Base-by-base conservation (phyloP, 208 protist genomes). In the Acanthamoeba culbertsoni region DNA sequence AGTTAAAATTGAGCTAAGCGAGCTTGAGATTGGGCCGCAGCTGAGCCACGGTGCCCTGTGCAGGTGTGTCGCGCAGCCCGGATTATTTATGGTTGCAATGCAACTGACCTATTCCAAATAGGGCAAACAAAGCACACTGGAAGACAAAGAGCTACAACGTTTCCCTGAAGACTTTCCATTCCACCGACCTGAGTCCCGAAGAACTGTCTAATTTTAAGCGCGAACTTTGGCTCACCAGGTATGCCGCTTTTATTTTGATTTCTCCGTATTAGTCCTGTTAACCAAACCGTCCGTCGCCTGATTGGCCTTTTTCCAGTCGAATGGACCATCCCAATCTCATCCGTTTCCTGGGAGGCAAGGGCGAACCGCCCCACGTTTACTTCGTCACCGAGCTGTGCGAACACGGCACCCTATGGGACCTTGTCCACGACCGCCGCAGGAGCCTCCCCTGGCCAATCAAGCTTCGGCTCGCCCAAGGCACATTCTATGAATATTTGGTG, bases 221-320 rank as follows among this genome's bases (percentile, higher is more conserved):
- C n/a, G 82, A 90, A 46, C 82, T 90, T 16, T 90, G 82, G 82
- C 82, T 90, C 53, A 90, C 82, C 51, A 84, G 73, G 73, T 84
- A 55, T 33, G 59, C 59, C 8, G 7, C 18, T n/a, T 10, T 68
- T 68, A 26, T 10, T 68, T 6, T 40, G 7, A 71, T 20, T 4
- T 23, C n/a, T 31, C 18, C 51, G n/a, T 2, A 8, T 33, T 63
- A n/a, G n/a, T n/a, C n/a, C n/a, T 63, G 0, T n/a, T 68, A 20
- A 33, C n/a, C 1, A 35, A 12, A 0, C 42, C 68, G 28, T n/a
- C 59, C 23, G 23, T 3, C n/a, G 10, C 33, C 33, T 48, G 26
- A 43, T 10, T 48, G 42, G 16, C 35, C 5, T 79, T 6, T 0
- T 48, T 0, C 37, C 28, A 90, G 82, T 53, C 82, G 45, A 68